These are phyloP conservation scores for Gilbertella persicaria DNA, from an alignment of 371 early-diverging fungal genomes.

Conservation along the genomic window DNA sequence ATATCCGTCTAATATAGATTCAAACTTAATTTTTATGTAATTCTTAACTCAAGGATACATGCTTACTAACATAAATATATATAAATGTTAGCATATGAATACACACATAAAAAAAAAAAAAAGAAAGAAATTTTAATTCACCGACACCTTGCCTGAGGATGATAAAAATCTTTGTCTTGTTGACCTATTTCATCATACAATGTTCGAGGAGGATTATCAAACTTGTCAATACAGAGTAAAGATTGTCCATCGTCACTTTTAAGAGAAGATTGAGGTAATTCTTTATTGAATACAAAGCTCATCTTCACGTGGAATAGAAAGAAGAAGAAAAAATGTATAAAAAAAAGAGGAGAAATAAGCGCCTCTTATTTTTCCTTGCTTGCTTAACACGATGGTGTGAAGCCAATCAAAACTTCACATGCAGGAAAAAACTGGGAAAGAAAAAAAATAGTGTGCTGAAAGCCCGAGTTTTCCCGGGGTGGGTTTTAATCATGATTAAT, in stretches of 20 bases:
- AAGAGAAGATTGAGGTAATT: slow-evolving; percentile 25
- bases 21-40: background rate
- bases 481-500: slow-evolving; percentile 3
- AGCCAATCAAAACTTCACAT: background rate
- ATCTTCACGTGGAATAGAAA: slow-evolving; percentile 8
- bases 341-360: slow-evolving; percentile 8
- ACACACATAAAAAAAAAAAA: too few relatives aligned
- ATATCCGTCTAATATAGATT: slow-evolving; percentile 1
- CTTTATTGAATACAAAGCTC: slow-evolving; percentile 13
- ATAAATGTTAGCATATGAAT: too few relatives aligned
- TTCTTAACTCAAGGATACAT: background rate
- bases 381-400: background rate
- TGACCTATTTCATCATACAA: slow-evolving; percentile 26
- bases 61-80: background rate
- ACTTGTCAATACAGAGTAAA: slow-evolving; percentile 18
- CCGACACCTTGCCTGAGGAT: slow-evolving; percentile 5
- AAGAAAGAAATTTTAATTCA: slow-evolving; percentile 3
- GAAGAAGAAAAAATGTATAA: slow-evolving; percentile 2
- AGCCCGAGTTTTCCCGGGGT: slow-evolving; percentile 28
- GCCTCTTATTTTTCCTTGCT: background rate
- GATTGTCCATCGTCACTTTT: slow-evolving; percentile 17
- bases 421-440: slow-evolving; percentile 4
- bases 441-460: slow-evolving; percentile 8
- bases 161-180: slow-evolving; percentile 11
- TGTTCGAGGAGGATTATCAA: slow-evolving; percentile 23